phyloP scores from a whole-genome alignment of 139 green algal genomes.

The Chlorella sp. region DNA sequence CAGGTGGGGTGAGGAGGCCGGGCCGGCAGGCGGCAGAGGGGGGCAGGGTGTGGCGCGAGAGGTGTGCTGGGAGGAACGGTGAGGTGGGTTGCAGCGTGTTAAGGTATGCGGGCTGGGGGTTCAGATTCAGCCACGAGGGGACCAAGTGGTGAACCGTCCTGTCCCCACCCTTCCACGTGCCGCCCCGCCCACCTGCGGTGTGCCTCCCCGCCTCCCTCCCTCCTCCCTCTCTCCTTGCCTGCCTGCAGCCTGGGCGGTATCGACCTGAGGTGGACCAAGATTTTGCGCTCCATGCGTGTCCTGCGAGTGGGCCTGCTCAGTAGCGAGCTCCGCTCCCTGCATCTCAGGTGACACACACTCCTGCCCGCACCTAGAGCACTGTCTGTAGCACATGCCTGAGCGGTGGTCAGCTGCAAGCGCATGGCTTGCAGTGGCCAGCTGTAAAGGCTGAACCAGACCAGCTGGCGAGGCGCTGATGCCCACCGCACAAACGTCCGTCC shows the following conservation, averaged over 20 bases:
- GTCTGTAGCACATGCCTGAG: no score
- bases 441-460: no score
- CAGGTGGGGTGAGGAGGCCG: no score
- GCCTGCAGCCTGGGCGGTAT: conserved; percentile 47
- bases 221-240: neutral
- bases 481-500: no score
- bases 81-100: no score
- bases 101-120: no score
- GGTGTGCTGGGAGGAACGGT: neutral
- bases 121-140: no score
- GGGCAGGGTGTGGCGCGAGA: neutral
- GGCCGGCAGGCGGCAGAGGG: no score
- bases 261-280: conserved; percentile 79
- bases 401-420: neutral
- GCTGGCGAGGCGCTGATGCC: no score
- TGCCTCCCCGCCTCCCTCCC: neutral
- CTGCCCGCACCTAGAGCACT: no score
- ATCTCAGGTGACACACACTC: conserved; percentile 53
- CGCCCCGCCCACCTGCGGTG: neutral
- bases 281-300: conserved; percentile 78
- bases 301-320: conserved; percentile 75
- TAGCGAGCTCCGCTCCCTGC: conserved; percentile 70
- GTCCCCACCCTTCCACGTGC: neutral
- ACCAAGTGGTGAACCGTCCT: no score
- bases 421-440: neutral